Conservation (phyloP, 768 basidiomycete species). For the Hygrophoropsis aurantiaca region DNA sequence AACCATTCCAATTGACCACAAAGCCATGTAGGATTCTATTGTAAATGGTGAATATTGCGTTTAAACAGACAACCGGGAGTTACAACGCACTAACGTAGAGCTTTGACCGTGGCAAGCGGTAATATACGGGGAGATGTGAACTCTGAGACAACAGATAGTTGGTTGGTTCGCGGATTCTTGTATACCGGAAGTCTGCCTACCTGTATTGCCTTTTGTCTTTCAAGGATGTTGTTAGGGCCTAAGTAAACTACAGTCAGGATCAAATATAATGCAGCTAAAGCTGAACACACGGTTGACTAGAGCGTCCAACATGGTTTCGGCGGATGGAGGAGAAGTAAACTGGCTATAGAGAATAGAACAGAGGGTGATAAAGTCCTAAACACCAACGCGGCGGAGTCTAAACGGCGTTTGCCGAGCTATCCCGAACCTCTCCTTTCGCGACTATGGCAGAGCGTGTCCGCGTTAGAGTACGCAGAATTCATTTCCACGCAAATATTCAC, state of each 20-base stretch:
- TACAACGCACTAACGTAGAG: slow-evolving; percentile 60
- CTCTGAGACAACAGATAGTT: slow-evolving; percentile 18
- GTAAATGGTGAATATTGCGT: slow-evolving; percentile 4
- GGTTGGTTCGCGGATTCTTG: slow-evolving; percentile 8
- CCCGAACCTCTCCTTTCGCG: slow-evolving; percentile 38
- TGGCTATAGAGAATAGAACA: no score
- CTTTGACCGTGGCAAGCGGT: slow-evolving; percentile 58
- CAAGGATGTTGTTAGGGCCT: slow-evolving; percentile 66
- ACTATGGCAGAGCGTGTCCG: slow-evolving; percentile 71
- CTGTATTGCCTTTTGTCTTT: slow-evolving; percentile 68
- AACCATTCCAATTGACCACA: slow-evolving; percentile 54
- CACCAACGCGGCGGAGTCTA: slow-evolving; percentile 28
- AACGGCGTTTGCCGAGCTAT: slow-evolving; percentile 39
- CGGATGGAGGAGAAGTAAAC: slow-evolving; percentile 18
- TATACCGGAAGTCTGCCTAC: slow-evolving; percentile 33
- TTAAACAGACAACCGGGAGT: neutral
- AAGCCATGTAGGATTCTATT: slow-evolving; percentile 53
- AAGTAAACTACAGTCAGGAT: slow-evolving; percentile 8
- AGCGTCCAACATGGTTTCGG: slow-evolving; percentile 47
- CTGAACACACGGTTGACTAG: slow-evolving; percentile 62
- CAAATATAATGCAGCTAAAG: neutral
- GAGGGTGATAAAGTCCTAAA: slow-evolving; percentile 6
- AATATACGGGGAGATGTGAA: slow-evolving; percentile 53
- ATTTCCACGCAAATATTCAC: no score
- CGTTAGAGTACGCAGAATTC: slow-evolving; percentile 60